Evolutionary conservation across 495 filamentous ascomycete genomes (phyloP), one percentile per base, ranked within the genome.

Genomic region (Podospora appendiculata): DNA sequence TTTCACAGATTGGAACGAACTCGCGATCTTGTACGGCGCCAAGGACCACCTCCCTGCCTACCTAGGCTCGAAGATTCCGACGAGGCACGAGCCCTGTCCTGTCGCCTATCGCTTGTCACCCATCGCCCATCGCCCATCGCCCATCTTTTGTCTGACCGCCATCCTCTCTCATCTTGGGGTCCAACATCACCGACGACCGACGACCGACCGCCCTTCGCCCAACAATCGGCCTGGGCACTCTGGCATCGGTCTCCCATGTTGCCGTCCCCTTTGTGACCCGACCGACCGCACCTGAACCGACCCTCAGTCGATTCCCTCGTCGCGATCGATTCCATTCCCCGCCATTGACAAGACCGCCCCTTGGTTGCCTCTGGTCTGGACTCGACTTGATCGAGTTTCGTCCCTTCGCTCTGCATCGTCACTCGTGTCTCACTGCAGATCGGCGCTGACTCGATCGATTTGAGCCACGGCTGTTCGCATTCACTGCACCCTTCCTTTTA

Each of bases 221-320:
- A 13, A 33, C 25, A 11, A 8, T 33, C 46, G 16, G 38, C 39
- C 39, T 34, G 14, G 32, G 19, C 47, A 45, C 19, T 48, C 39
- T 32, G 36, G 32, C 50, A 18, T 43, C 58, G 38, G 38, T 34
- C 18, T 6, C 50, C 45, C 42, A 65, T 65, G 62, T 55, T 41
- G 57, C 50, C 51, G 36, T 55, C 40, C 48, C 39, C 38, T 13
- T 50, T 16, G 45, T 55, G 44, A 52, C 32, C 49, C 50, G 50
- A 45, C 52, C 49, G 56, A 46, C 49, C 56, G 51, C 44, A 43
- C 41, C 52, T 58, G 53, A 62, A 50, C 52, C 50, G 51, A 44
- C 59, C 44, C 32, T 52, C 45, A 19, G 55, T 32, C 11, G 16
- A 38, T 41, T 47, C 53, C 18, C 47, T 16, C 16, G 33, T 36